Evolutionary conservation across 208 protist genomes (phyloP).

Genomic region (Blechomonas ayalai): DNA sequence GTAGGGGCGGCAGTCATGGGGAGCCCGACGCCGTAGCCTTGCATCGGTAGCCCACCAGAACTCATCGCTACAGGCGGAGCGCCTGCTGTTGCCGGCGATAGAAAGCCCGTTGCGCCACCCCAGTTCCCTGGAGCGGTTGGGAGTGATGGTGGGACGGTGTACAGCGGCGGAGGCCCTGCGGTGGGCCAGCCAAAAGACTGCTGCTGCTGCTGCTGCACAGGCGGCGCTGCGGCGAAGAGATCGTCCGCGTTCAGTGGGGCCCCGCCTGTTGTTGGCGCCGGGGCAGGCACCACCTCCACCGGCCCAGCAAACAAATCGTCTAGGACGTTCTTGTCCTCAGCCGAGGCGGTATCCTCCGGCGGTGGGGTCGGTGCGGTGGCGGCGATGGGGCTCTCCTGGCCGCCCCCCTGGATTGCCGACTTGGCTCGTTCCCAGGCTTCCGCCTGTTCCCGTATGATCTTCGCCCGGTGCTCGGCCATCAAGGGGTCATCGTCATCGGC

Average conservation of each 20-base stretch:
- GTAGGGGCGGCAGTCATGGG: too few species aligned
- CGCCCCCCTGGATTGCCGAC: slow-evolving; percentile 4
- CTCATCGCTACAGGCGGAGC: too few species aligned
- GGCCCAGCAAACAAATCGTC: slow-evolving; percentile 67
- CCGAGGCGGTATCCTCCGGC: neutral
- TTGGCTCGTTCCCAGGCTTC: slow-evolving; percentile 51
- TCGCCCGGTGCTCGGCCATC: slow-evolving; percentile 35
- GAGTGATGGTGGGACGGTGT: neutral
- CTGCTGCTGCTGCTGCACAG: slow-evolving; percentile 15
- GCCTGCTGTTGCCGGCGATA: slow-evolving; percentile 3
- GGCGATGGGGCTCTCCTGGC: neutral
- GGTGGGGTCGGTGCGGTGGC: neutral
- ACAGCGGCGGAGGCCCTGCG: neutral
- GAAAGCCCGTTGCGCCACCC: neutral
- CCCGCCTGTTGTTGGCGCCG: slow-evolving; percentile 8
- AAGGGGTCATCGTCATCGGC: slow-evolving; percentile 38
- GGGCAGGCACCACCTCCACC: slow-evolving; percentile 2
- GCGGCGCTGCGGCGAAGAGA: slow-evolving; percentile 27
- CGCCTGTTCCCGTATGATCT: slow-evolving; percentile 69
- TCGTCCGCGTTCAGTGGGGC: slow-evolving; percentile 24
- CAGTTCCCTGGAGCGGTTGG: neutral
- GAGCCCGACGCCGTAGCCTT: slow-evolving; percentile 2
- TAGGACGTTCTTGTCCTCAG: slow-evolving; percentile 38
- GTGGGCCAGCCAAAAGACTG: slow-evolving; percentile 8
- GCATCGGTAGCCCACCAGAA: neutral